These are phyloP conservation scores for Polytolypa hystricis DNA, from an alignment of 2,329 filamentous ascomycete genomes.

Conservation along the genomic window DNA sequence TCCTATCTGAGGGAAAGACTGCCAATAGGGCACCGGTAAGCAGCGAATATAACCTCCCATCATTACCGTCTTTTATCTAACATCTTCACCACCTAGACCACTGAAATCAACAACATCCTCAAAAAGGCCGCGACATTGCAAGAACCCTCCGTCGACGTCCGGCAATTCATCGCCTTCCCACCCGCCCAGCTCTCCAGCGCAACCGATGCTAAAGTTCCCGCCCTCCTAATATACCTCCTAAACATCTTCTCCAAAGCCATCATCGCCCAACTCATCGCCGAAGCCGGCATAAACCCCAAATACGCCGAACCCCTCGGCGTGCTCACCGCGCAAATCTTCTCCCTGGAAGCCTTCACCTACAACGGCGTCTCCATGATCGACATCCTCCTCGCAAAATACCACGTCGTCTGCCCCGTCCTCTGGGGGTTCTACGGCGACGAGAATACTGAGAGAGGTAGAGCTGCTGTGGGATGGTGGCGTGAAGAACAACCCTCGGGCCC, in stretches of 20 bases:
- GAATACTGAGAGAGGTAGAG: slow-evolving; percentile 55
- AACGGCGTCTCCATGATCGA: slow-evolving; percentile 61
- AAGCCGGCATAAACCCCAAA: slow-evolving; percentile 52
- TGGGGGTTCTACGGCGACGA: slow-evolving; percentile 75
- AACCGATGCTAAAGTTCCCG: slow-evolving; percentile 45
- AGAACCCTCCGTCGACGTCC: slow-evolving; percentile 47
- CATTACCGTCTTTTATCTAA: slow-evolving; percentile 1
- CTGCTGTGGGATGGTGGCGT: slow-evolving; percentile 62
- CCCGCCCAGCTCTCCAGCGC: slow-evolving; percentile 26
- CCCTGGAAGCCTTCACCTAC: slow-evolving; percentile 55
- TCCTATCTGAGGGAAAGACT: slow-evolving; percentile 51
- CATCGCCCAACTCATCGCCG: slow-evolving; percentile 57
- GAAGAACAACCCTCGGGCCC: slow-evolving; percentile 37
- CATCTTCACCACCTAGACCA: slow-evolving; percentile 23
- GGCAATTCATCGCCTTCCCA: slow-evolving; percentile 41
- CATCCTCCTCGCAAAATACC: slow-evolving; percentile 73
- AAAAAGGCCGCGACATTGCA: slow-evolving; percentile 43
- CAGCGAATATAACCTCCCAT: slow-evolving; percentile 11
- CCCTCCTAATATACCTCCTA: slow-evolving; percentile 61
- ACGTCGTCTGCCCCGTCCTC: slow-evolving; percentile 67
- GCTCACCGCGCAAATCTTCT: slow-evolving; percentile 63
- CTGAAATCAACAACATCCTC: slow-evolving; percentile 42
- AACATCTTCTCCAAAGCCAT: slow-evolving; percentile 66
- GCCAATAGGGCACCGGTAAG: slow-evolving; percentile 49
- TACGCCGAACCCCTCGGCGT: slow-evolving; percentile 72